Percentiles rank a stretch among this genome's conserved stretches.
Evolutionary conservation across 2,329 filamentous ascomycete species (phyloP).

Genomic region (Gaeumannomyces sp.): DNA sequence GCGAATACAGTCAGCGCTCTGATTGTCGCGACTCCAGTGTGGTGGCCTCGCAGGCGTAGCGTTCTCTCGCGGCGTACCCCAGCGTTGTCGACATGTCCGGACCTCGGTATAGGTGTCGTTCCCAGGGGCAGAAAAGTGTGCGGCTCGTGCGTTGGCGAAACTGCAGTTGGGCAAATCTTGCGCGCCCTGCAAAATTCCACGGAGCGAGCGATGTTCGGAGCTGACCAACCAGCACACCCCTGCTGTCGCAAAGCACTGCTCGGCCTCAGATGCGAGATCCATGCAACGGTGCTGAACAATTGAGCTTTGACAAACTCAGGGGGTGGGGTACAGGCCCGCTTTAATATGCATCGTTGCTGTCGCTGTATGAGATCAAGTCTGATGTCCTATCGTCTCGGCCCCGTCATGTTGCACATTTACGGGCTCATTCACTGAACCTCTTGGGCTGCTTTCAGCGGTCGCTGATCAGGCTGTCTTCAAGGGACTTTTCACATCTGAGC

Average conservation of each 20-base stretch:
- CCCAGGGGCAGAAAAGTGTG: neutral
- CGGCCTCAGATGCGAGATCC: neutral
- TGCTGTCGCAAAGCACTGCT: conserved; percentile 32
- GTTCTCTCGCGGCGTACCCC: conserved; percentile 10
- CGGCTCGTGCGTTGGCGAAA: neutral
- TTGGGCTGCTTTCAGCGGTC: too few relatives aligned
- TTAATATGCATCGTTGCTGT: too few relatives aligned
- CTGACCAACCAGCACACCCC: conserved; percentile 19
- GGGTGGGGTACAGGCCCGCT: neutral
- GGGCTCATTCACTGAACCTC: too few relatives aligned
- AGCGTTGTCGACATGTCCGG: conserved; percentile 13
- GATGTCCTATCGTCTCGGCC: neutral
- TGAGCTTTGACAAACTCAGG: neutral
- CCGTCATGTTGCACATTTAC: too few relatives aligned
- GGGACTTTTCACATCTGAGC: too few relatives aligned
- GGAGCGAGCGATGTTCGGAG: neutral
- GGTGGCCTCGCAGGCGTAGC: neutral
- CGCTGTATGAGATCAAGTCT: neutral
- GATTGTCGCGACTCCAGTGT: neutral
- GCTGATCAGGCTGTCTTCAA: too few relatives aligned
- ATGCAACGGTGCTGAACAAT: neutral
- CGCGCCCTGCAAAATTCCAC: neutral
- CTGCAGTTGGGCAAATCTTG: neutral
- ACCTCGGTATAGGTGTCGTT: neutral
- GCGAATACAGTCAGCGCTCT: conserved; percentile 17